Evolutionary conservation across 2,329 filamentous ascomycete species (phyloP).

Genomic region (Talaromyces sp.): DNA sequence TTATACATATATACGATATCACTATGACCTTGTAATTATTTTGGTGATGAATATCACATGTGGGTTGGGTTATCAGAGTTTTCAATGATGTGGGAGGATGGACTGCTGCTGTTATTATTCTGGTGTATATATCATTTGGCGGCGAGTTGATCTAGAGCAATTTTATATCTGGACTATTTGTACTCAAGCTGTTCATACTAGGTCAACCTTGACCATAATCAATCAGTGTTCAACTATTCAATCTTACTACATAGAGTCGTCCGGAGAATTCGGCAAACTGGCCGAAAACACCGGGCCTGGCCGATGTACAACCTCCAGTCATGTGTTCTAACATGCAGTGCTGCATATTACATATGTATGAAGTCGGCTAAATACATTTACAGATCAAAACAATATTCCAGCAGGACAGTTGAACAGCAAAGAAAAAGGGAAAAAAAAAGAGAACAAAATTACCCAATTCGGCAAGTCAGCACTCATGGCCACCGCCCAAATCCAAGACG

Average conservation of each 20-base stretch:
- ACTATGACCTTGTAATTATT: not conserved
- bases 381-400: not conserved
- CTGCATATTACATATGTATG: not conserved
- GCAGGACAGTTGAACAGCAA: not conserved
- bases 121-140: not conserved
- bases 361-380: not conserved
- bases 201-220: not conserved
- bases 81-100: not conserved
- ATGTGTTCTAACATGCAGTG: not conserved
- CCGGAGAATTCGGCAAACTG: not conserved
- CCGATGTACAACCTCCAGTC: not conserved
- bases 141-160: not conserved
- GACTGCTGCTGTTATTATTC: not conserved
- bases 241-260: not conserved
- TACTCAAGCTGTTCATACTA: too few relatives aligned
- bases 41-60: not conserved
- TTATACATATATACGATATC: not conserved
- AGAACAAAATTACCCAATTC: not conserved
- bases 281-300: not conserved
- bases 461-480: conserved; percentile 1
- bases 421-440: not conserved
- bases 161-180: not conserved
- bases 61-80: not conserved
- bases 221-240: not conserved
- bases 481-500: conserved; percentile 4